Conservation (phyloP, 176 grass and related monocot species). For the Juncus effusus region DNA sequence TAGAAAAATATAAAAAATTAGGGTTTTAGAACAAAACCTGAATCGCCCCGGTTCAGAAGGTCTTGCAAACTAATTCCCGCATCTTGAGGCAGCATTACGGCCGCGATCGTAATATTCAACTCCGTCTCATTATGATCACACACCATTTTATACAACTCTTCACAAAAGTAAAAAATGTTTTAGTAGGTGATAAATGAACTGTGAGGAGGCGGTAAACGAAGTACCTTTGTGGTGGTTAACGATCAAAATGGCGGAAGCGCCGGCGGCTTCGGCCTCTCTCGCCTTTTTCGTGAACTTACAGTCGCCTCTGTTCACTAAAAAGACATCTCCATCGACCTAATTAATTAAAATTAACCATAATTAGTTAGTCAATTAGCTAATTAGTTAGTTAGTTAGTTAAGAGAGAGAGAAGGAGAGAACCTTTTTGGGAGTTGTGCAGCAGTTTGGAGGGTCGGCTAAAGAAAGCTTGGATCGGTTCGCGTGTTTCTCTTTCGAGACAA, state of each 20-base stretch:
- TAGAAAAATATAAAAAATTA: too few relatives aligned
- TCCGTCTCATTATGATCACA: constrained; percentile 80
- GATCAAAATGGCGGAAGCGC: constrained; percentile 94
- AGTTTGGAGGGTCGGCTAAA: constrained; percentile 62
- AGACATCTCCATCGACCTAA: constrained; percentile 75
- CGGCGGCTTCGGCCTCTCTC: constrained; percentile 63
- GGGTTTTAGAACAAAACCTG: constrained; percentile 33
- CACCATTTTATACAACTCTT: constrained; percentile 99
- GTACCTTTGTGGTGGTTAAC: constrained; percentile 76
- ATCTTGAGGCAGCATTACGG: constrained; percentile 93
- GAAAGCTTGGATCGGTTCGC: constrained; percentile 55
- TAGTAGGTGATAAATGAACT: background rate
- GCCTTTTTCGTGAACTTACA: constrained; percentile 93
- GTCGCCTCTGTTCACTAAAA: constrained; percentile 69
- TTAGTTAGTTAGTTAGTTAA: too few relatives aligned
- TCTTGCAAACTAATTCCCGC: constrained; percentile 51
- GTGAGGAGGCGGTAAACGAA: background rate
- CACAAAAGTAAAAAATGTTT: constrained; percentile 16
- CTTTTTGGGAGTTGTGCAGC: constrained; percentile 43
- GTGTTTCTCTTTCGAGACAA: constrained; percentile 85
- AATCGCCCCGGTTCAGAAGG: constrained; percentile 35
- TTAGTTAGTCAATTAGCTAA: background rate
- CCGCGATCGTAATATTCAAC: constrained; percentile 64
- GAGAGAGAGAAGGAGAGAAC: background rate
- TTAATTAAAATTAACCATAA: background rate